Conservation (phyloP, 805 yeast species). For the Myxozyma geophila region DNA sequence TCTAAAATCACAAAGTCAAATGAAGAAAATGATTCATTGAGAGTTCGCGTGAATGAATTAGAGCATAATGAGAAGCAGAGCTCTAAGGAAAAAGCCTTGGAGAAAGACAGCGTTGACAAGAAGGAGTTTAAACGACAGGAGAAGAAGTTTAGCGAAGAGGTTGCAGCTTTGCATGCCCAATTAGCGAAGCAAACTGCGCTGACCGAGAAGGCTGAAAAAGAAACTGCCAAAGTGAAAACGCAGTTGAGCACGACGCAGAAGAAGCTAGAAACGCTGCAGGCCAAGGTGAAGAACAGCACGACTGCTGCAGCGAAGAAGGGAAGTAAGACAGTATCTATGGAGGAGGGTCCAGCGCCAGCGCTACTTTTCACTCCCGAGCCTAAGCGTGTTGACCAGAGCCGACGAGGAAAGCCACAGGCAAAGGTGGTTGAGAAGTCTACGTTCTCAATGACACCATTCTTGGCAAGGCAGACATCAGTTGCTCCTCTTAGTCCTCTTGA, state of each 20-base stretch:
- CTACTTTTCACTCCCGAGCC: conserved; percentile 30
- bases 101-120: too few relatives aligned
- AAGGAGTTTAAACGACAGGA: conserved; percentile 2
- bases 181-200: conserved; percentile 18
- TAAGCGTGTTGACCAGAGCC: background rate
- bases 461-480: conserved; percentile 16
- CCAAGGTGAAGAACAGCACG: conserved; percentile 14
- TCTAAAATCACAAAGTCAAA: background rate
- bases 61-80: too few relatives aligned
- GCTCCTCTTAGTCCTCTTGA: conserved; percentile 25
- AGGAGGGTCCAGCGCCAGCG: background rate
- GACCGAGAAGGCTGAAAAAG: conserved; percentile 22
- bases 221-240: conserved; percentile 15
- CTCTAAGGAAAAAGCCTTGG: too few relatives aligned
- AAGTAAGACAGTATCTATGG: conserved; percentile 1
- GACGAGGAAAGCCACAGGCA: conserved; percentile 5
- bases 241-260: conserved; percentile 21
- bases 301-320: conserved; percentile 8
- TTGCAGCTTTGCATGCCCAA: conserved; percentile 13
- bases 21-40: background rate
- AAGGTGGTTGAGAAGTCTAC: conserved; percentile 28
- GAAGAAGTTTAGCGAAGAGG: conserved; percentile 19
- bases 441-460: conserved; percentile 34
- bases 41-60: background rate
- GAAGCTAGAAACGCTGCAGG: conserved; percentile 18